Base-by-base conservation (phyloP, 495 filamentous ascomycete genomes). In the Lasiosphaeria ovina region DNA sequence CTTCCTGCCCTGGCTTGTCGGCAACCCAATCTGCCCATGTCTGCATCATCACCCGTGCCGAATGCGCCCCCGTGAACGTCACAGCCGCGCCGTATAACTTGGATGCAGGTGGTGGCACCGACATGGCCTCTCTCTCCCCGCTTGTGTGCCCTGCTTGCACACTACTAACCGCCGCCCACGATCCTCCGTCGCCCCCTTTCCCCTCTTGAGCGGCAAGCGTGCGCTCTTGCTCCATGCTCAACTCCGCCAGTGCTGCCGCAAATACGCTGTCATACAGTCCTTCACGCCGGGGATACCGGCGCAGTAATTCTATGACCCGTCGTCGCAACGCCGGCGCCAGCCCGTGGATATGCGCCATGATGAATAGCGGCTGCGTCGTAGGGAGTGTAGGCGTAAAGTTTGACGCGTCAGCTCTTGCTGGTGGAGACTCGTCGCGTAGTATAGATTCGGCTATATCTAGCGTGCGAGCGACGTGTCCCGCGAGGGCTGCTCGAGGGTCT, bases 21-120 rank as follows among this genome's bases (percentile, higher is more conserved):
- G 44, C 44, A 47, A 14, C 44, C 44, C 11, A 14, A 7, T 47
- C 44, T 47, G 44, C 44, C 44, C 44, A 47, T 1, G 44, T 47
- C 44, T 47, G 44, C 44, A 47, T 47, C 6, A 47, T n/a, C 6
- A 47, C 44, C 16, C 44, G 44, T 47, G 44, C 44, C 44, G 44
- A 47, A 47, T n/a, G 44, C 16, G 44, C 5, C 16, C 44, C 44
- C 12, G 44, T 47, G 11, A 47, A 47, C 12, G 6, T 47, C 44
- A n/a, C 44, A n/a, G 44, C 44, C 11, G 11, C 44, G 0, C 44
- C 12, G 44, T 47, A 47, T 14, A 47, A 7, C 11, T 47, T 47
- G 38, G 38, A 42, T 42, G 38, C 38, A 47, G 1, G 12, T n/a
- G 44, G 44, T 47, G 44, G 6, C 5, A 47, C 44, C 6, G 44